phyloP scores from a whole-genome alignment of 2,329 filamentous ascomycete genomes.

The Ilyonectria robusta region DNA sequence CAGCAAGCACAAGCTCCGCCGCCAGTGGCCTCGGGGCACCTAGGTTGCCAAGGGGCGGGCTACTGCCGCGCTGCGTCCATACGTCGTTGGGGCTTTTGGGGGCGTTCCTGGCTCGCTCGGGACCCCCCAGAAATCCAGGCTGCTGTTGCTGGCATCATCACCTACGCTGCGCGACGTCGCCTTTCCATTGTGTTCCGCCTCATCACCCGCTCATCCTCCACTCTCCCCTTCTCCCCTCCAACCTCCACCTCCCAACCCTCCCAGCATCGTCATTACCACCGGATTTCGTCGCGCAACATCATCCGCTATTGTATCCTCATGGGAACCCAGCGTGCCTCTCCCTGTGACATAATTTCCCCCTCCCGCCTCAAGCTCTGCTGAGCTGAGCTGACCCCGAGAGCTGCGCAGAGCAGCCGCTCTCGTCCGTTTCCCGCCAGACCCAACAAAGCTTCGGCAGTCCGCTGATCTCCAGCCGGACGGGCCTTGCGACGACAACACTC shows the following conservation, averaged over 20 bases:
- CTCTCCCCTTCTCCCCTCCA: slow-evolving; percentile 20
- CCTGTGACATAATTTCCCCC: slow-evolving; percentile 37
- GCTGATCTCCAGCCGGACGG: slow-evolving; percentile 22
- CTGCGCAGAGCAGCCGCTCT: slow-evolving; percentile 24
- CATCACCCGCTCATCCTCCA: slow-evolving; percentile 14
- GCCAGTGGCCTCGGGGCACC: not conserved
- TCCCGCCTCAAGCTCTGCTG: slow-evolving; percentile 16
- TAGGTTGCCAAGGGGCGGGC: not conserved
- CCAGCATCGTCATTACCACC: slow-evolving; percentile 1
- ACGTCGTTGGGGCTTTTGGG: slow-evolving; percentile 1
- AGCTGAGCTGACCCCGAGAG: slow-evolving; percentile 43
- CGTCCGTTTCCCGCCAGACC: slow-evolving; percentile 32
- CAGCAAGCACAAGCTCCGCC: slow-evolving; percentile 19
- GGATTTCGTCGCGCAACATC: slow-evolving; percentile 3
- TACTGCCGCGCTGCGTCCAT: not conserved
- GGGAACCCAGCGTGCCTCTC: slow-evolving; percentile 34
- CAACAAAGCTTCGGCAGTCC: slow-evolving; percentile 34
- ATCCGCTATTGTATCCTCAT: slow-evolving; percentile 30
- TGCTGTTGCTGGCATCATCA: slow-evolving; percentile 50
- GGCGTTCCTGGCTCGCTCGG: slow-evolving; percentile 9
- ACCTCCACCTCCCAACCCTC: slow-evolving; percentile 11
- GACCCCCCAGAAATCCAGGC: slow-evolving; percentile 35
- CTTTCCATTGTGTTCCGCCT: slow-evolving; percentile 11
- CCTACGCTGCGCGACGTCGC: slow-evolving; percentile 15
- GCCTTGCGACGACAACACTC: slow-evolving; percentile 29